Percentiles rank a stretch among this genome's conserved stretches.
phyloP scores from a whole-genome alignment of 129 eudicot genomes.

The Kitagawia praeruptora region DNA sequence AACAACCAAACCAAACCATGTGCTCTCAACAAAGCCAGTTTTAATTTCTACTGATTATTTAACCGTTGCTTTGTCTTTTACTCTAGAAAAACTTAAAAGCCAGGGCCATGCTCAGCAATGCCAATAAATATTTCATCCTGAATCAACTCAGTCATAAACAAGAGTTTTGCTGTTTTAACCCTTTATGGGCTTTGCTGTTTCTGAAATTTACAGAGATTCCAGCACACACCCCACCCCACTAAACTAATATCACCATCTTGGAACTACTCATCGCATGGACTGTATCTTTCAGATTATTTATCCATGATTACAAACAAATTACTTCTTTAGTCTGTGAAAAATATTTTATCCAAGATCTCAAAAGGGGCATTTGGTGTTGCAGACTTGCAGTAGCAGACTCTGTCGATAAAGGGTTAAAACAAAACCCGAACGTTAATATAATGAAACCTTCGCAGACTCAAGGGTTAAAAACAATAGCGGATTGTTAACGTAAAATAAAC shows the following conservation, averaged over 20 bases:
- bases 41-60: neutral
- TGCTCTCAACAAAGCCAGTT: neutral
- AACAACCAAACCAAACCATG: neutral
- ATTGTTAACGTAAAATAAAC: neutral
- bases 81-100: neutral
- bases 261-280: neutral
- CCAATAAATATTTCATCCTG: constrained; percentile 4
- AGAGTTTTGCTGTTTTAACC: neutral
- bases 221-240: constrained; percentile 4
- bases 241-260: neutral
- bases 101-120: constrained; percentile 3
- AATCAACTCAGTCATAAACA: neutral
- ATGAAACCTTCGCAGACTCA: neutral
- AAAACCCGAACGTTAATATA: neutral
- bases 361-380: neutral
- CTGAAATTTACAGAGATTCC: neutral
- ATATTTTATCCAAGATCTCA: neutral
- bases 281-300: neutral
- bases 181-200: neutral
- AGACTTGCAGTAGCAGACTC: neutral
- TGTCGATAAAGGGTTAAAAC: neutral
- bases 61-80: constrained; percentile 4
- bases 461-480: neutral
- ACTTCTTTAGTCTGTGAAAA: neutral
- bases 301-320: neutral